Evolutionary conservation across 2,329 filamentous ascomycete genomes (phyloP).

Genomic region (Juglanconis sp.): DNA sequence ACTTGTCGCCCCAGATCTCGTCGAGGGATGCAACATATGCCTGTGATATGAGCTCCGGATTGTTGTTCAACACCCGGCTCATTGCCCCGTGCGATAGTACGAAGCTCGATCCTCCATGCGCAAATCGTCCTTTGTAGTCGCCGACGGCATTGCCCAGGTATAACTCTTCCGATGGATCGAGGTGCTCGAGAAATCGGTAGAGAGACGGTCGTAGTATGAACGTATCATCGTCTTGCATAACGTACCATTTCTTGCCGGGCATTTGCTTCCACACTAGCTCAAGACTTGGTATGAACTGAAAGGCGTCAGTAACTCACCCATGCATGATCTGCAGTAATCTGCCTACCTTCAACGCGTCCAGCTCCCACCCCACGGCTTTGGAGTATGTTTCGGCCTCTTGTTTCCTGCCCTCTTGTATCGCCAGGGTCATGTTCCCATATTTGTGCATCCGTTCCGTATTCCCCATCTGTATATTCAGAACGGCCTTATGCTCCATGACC

Average conservation of each 20-base stretch:
- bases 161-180: conserved; percentile 43
- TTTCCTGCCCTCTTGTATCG: conserved; percentile 36
- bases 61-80: conserved; percentile 39
- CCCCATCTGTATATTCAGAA: conserved; percentile 29
- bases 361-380: conserved; percentile 42
- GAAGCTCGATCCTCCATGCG: conserved; percentile 54
- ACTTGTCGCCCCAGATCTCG: conserved; percentile 52
- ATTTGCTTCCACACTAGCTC: conserved; percentile 48
- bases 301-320: neutral
- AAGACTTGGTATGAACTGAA: conserved; percentile 52
- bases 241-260: conserved; percentile 57
- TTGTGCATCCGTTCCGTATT: conserved; percentile 35
- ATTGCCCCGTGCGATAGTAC: conserved; percentile 51
- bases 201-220: conserved; percentile 50
- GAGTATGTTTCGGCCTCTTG: conserved; percentile 35
- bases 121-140: conserved; percentile 53
- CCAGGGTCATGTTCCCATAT: conserved; percentile 37
- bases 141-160: conserved; percentile 58
- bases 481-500: conserved; percentile 25
- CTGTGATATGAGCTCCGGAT: conserved; percentile 39
- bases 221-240: conserved; percentile 57
- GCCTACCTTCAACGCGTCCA: conserved; percentile 48
- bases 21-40: conserved; percentile 47
- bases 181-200: conserved; percentile 43
- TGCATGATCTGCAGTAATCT: neutral